Base-by-base conservation (phyloP, 768 basidiomycete species). In the Symmetrospora coprosmae region DNA sequence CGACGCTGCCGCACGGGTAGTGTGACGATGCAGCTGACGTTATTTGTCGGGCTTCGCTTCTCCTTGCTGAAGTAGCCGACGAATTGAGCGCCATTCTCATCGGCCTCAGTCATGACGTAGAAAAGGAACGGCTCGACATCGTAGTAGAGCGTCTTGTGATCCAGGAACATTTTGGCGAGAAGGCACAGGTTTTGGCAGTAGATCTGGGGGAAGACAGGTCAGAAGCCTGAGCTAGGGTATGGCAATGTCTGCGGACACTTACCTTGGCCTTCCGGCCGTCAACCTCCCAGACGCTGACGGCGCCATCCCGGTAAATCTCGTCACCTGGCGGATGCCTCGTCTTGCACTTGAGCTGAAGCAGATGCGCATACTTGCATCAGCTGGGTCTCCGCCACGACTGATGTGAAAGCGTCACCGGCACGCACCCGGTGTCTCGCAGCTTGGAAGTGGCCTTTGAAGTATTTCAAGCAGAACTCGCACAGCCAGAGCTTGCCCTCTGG, bases 1-100 rank as follows among this genome's bases (percentile, higher is more conserved):
- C 85, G 83, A 64, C 92, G 76, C 73, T 96, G 92, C 65, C 90
- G 76, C 37, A 96, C 85, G 1, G 94, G 94, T 19, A 99, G 75
- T 17, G 94, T 97, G 91, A 99, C 96, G 70, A 99, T 99, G 76
- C 94, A 99, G 73, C 89, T 92, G 66, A 99, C 82, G 75, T 99
- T 99, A 73, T 89, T 86, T 74, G 89, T 90, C 56, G 85, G 84
- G 71, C 88, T 91, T 51, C 87, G 78, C 76, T 99, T 99, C 78
- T 99, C 94, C 73, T 99, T 99, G 75, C 85, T 87, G 71, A 99
- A 99, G 72, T 99, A 99, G 7, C 94, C 94, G 52, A 99, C 85
- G 69, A 99, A 99, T 52, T 86, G 83, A 28, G 89, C 85, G 5
- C 92, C 94, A 48, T 80, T 74, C 35, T 89, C 87, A 74, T 94